Percentiles rank a stretch among this genome's conserved stretches.
Evolutionary conservation across 2,329 filamentous ascomycete species (phyloP).

Genomic region (Cercospora citrullina): DNA sequence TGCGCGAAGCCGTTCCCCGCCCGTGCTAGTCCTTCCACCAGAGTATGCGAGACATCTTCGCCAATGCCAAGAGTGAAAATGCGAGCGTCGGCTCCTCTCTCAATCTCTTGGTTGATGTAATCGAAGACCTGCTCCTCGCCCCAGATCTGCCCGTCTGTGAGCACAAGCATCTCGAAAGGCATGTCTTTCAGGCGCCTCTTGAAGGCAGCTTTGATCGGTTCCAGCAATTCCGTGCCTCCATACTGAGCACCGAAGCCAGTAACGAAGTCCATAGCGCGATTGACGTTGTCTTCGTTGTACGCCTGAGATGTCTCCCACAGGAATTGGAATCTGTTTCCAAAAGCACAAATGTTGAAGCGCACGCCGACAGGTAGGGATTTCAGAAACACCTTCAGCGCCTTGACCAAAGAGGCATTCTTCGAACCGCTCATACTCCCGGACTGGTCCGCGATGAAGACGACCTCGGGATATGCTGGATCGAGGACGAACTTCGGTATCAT

Average conservation of each 20-base stretch:
- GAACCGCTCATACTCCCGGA: slow-evolving; percentile 63
- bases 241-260: slow-evolving; percentile 48
- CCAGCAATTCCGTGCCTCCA: slow-evolving; percentile 57
- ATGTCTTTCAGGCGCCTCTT: slow-evolving; percentile 48
- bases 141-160: slow-evolving; percentile 60
- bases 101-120: slow-evolving; percentile 49
- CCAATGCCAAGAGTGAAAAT: slow-evolving; percentile 62
- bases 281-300: slow-evolving; percentile 49
- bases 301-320: slow-evolving; percentile 52
- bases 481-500: slow-evolving; percentile 70
- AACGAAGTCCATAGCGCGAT: slow-evolving; percentile 48
- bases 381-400: slow-evolving; percentile 63
- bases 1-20: slow-evolving; percentile 62
- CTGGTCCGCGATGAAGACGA: slow-evolving; percentile 72
- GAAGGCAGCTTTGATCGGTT: slow-evolving; percentile 51
- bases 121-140: slow-evolving; percentile 51
- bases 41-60: slow-evolving; percentile 53
- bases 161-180: slow-evolving; percentile 55
- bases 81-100: slow-evolving; percentile 49
- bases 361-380: slow-evolving; percentile 64
- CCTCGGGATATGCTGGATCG: slow-evolving; percentile 57
- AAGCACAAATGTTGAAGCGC: slow-evolving; percentile 71
- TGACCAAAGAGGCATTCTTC: slow-evolving; percentile 56
- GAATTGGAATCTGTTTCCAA: slow-evolving; percentile 53
- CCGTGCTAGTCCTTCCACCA: slow-evolving; percentile 60